phyloP scores from a whole-genome alignment of 306 rosid genomes.

The Acacia crassicarpa region DNA sequence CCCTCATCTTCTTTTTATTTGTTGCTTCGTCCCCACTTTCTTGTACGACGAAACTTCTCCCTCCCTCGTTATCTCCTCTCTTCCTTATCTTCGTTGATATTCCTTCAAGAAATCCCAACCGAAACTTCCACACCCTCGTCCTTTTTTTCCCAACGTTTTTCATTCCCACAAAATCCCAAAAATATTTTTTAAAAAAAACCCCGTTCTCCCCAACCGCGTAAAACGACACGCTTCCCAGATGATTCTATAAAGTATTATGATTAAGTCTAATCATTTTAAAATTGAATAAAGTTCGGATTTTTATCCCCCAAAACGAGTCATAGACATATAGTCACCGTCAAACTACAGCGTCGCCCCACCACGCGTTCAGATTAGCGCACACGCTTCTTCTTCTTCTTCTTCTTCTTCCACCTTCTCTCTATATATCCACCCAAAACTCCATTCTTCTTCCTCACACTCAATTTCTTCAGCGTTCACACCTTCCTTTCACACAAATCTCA shows the following conservation, averaged over 20 bases:
- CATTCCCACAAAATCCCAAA: neutral
- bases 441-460: neutral
- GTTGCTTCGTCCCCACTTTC: neutral
- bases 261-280: neutral
- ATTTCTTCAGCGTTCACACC: conserved; percentile 47
- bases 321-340: conserved; percentile 48
- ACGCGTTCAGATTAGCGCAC: conserved; percentile 65
- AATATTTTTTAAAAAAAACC: neutral
- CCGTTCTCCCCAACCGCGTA: conserved; percentile 39
- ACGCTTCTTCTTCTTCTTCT: conserved; percentile 45
- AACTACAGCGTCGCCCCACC: conserved; percentile 20
- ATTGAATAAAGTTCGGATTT: neutral
- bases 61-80: neutral
- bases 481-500: conserved; percentile 19
- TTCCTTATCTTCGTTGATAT: neutral
- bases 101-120: neutral
- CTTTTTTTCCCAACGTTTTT: conserved; percentile 21
- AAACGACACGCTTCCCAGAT: conserved; percentile 9
- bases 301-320: conserved; percentile 13
- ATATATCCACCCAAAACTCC: neutral
- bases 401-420: neutral
- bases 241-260: neutral
- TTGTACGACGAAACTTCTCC: neutral
- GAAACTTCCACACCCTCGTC: neutral
- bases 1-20: neutral